phyloP scores from a whole-genome alignment of 352 stramenopile genomes.

The Plasmopara viticola region DNA sequence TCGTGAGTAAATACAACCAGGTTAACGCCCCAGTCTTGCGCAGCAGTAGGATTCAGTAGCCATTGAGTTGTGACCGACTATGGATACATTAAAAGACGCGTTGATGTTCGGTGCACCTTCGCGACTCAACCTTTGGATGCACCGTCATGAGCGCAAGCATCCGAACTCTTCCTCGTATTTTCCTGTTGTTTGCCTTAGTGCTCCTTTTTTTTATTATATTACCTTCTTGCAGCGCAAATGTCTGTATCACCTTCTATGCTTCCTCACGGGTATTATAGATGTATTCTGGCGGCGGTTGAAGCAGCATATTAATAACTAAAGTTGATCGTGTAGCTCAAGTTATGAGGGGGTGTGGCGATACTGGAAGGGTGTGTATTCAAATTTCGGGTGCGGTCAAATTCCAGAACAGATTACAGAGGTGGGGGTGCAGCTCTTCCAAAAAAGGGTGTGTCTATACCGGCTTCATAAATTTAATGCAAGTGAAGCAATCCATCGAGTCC shows the following conservation, averaged over 20 bases:
- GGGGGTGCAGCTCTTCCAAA: too few relatives aligned
- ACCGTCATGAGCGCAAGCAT: not conserved
- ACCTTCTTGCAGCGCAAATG: not conserved
- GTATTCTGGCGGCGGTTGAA: too few relatives aligned
- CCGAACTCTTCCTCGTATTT: not conserved
- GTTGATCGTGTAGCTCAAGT: too few relatives aligned
- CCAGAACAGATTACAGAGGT: too few relatives aligned
- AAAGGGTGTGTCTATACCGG: too few relatives aligned
- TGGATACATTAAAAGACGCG: not conserved
- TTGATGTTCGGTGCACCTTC: not conserved
- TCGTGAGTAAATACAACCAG: not conserved
- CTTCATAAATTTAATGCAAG: too few relatives aligned
- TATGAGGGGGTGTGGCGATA: too few relatives aligned
- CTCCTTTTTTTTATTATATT: not conserved
- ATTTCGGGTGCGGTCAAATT: too few relatives aligned
- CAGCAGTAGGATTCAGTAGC: not conserved
- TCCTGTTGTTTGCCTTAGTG: not conserved
- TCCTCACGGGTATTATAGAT: slow-evolving; percentile 1
- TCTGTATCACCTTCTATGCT: not conserved
- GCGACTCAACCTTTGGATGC: not conserved
- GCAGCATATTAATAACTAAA: too few relatives aligned
- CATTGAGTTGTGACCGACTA: not conserved
- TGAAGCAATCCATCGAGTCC: too few relatives aligned
- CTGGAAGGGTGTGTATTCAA: too few relatives aligned
- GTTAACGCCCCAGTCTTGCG: not conserved